These are phyloP conservation scores for Ampelomyces quisqualis DNA, from an alignment of 2,329 filamentous ascomycete genomes.

Conservation along the genomic window DNA sequence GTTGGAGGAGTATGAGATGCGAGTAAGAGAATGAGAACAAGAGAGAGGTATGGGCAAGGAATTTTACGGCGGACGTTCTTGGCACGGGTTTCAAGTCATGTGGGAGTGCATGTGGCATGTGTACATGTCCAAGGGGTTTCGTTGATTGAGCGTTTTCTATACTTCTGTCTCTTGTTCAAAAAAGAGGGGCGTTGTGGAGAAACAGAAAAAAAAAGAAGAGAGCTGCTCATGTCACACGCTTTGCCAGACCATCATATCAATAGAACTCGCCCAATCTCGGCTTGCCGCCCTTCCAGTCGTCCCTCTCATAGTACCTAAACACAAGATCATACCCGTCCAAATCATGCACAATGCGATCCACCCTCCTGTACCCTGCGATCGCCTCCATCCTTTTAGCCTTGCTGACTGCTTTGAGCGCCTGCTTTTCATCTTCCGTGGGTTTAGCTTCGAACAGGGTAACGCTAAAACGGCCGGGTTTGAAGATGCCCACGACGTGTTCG, in stretches of 20 bases:
- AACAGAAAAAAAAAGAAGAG: no score
- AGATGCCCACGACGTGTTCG: slow-evolving; percentile 90
- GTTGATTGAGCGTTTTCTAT: no score
- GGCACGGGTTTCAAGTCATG: no score
- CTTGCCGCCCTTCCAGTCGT: slow-evolving; percentile 72
- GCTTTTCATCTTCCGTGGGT: slow-evolving; percentile 49
- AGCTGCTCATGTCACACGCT: no score
- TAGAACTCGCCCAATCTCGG: slow-evolving; percentile 60
- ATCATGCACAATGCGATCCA: slow-evolving; percentile 95
- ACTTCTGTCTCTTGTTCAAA: no score
- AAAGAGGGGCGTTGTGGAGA: no score
- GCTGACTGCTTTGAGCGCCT: slow-evolving; percentile 36
- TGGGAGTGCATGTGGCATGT: no score
- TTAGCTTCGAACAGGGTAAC: slow-evolving; percentile 96
- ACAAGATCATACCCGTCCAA: slow-evolving; percentile 96
- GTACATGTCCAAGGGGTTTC: no score
- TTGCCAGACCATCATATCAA: neutral
- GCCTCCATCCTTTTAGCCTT: slow-evolving; percentile 64
- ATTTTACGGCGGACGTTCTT: no score
- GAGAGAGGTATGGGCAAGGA: no score
- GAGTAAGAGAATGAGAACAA: no score
- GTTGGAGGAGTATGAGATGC: no score
- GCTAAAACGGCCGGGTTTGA: slow-evolving; percentile 96
- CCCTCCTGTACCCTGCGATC: slow-evolving; percentile 80
- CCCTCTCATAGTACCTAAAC: slow-evolving; percentile 92